A percentile compares a stretch with the other conserved stretches of the same genome.
These are phyloP conservation scores for Fusarium zealandicum DNA, from an alignment of 2,329 filamentous ascomycete genomes.

Conservation along the genomic window DNA sequence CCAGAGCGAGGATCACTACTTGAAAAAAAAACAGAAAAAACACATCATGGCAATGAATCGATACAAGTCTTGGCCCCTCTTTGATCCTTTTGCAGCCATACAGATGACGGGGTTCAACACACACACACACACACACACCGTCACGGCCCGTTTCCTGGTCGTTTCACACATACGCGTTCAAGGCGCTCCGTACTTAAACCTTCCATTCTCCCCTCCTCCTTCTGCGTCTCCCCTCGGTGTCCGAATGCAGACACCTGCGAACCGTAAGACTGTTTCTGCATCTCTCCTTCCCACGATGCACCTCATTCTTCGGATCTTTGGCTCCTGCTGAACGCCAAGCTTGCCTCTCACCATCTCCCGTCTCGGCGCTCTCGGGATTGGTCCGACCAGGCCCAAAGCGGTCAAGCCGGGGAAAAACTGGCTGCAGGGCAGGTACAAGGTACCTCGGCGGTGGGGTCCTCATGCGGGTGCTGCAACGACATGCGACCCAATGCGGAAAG, in stretches of 20 bases:
- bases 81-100: conserved; percentile 3
- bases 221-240: too few species aligned
- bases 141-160: conserved; percentile 21
- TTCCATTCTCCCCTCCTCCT: too few species aligned
- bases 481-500: conserved; percentile 31
- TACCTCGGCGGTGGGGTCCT: conserved; percentile 1
- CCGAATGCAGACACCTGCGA: conserved; percentile 29
- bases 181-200: too few species aligned
- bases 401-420: conserved; percentile 15
- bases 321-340: conserved; percentile 22
- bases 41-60: conserved; percentile 16
- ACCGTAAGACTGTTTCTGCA: not conserved
- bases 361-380: conserved; percentile 29
- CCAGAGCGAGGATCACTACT: conserved; percentile 23
- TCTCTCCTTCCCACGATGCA: not conserved
- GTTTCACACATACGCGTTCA: conserved; percentile 4
- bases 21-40: conserved; percentile 30
- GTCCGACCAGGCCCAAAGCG: conserved; percentile 14
- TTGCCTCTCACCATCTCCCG: conserved; percentile 26
- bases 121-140: too few species aligned
- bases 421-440: conserved; percentile 15
- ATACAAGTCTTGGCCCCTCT: conserved; percentile 2
- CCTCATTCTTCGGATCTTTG: conserved; percentile 1
- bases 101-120: not conserved
- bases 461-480: conserved; percentile 15